phyloP scores from a whole-genome alignment of 2,329 filamentous ascomycete genomes.

The Monascus ruber region DNA sequence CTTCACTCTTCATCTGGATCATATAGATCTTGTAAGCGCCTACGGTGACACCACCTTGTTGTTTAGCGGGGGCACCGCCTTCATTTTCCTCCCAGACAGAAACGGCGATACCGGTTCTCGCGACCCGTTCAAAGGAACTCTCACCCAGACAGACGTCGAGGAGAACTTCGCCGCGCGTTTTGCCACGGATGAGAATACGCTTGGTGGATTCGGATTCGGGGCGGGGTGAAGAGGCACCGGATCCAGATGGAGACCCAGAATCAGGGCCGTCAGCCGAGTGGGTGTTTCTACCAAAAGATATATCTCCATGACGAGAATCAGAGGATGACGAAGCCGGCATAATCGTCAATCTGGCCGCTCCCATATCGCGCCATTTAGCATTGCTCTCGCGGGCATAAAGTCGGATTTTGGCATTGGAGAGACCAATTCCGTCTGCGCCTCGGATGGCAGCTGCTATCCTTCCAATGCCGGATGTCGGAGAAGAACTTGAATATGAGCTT shows the following conservation, averaged over 20 bases:
- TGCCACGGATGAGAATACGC: conserved; percentile 65
- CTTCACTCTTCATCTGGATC: conserved; percentile 49
- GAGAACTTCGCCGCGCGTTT: conserved; percentile 54
- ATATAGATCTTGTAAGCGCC: conserved; percentile 51
- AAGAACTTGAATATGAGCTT: conserved; percentile 48
- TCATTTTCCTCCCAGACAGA: conserved; percentile 75
- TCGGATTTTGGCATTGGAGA: conserved; percentile 65
- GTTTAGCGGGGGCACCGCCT: conserved; percentile 44
- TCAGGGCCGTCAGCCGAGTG: conserved; percentile 10
- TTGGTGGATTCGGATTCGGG: conserved; percentile 62
- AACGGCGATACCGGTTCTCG: conserved; percentile 74
- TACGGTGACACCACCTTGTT: conserved; percentile 47
- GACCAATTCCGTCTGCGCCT: conserved; percentile 52
- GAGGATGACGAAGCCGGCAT: conserved; percentile 43
- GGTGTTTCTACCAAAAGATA: conserved; percentile 7
- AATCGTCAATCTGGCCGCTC: conserved; percentile 72
- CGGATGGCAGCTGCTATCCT: conserved; percentile 36
- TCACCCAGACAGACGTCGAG: conserved; percentile 78
- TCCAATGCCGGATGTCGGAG: conserved; percentile 48
- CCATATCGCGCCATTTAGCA: conserved; percentile 84
- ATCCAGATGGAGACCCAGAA: conserved; percentile 16
- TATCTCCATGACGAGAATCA: conserved; percentile 30
- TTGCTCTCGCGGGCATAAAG: conserved; percentile 67
- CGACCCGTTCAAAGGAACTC: conserved; percentile 73
- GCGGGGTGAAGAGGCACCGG: conserved; percentile 26